These are phyloP conservation scores for Colletotrichum tamarilloi DNA, from an alignment of 2,329 filamentous ascomycete genomes.

Conservation along the genomic window DNA sequence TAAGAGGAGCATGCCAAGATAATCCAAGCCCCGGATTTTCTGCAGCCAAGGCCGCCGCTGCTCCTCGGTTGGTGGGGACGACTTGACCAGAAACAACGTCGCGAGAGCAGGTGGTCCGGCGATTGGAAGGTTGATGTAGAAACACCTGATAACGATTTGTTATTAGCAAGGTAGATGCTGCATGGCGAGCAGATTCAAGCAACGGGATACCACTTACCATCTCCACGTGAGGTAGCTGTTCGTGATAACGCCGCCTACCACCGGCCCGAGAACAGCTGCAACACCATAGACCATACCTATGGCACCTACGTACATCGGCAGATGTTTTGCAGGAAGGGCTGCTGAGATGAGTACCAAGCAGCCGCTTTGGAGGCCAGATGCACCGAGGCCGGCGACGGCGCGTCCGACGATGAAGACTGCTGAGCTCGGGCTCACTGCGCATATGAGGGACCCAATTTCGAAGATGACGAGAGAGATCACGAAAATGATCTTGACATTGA, in stretches of 20 bases:
- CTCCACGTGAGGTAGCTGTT: slow-evolving; percentile 24
- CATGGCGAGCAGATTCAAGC: background rate
- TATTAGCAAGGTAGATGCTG: background rate
- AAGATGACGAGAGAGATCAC: slow-evolving; percentile 44
- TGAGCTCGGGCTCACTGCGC: slow-evolving; percentile 48
- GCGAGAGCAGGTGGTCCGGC: slow-evolving; percentile 39
- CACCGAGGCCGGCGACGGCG: slow-evolving; percentile 49
- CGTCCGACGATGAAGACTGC: slow-evolving; percentile 50
- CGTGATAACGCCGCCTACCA: slow-evolving; percentile 35
- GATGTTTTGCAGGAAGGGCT: slow-evolving; percentile 15
- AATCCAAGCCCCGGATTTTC: slow-evolving; percentile 36
- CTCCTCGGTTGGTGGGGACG: slow-evolving; percentile 23
- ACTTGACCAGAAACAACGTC: slow-evolving; percentile 40
- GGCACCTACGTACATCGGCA: slow-evolving; percentile 14
- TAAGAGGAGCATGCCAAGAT: slow-evolving; percentile 37
- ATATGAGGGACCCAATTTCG: slow-evolving; percentile 47
- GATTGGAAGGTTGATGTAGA: slow-evolving; percentile 45
- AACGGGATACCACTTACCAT: slow-evolving; percentile 1
- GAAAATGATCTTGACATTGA: slow-evolving; percentile 44
- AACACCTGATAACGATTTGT: slow-evolving; percentile 22
- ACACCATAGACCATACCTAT: slow-evolving; percentile 30
- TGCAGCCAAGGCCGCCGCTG: slow-evolving; percentile 31
- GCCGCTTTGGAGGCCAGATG: slow-evolving; percentile 40
- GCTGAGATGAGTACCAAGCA: slow-evolving; percentile 28
- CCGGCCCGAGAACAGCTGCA: slow-evolving; percentile 19